phyloP scores from a whole-genome alignment of 306 rosid species.

The Lathyrus sativus region DNA sequence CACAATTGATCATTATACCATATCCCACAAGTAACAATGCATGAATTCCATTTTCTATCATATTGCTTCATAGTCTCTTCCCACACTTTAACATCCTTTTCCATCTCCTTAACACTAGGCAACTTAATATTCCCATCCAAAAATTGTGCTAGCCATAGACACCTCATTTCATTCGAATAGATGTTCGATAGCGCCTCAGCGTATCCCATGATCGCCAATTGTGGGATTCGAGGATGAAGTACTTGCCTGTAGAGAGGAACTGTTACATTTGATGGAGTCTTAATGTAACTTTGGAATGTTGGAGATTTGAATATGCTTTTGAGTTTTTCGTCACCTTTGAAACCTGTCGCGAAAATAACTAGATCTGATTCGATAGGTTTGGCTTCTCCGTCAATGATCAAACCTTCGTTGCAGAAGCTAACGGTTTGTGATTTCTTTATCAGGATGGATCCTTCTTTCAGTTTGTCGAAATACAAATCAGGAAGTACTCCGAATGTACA shows the following conservation, averaged over 20 bases:
- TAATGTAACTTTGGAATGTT: neutral
- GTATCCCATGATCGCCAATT: slow-evolving; percentile 49
- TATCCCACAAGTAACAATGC: slow-evolving; percentile 29
- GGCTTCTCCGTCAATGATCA: slow-evolving; percentile 43
- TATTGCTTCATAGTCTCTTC: slow-evolving; percentile 43
- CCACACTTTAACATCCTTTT: slow-evolving; percentile 44
- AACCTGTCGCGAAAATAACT: slow-evolving; percentile 61
- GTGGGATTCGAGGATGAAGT: slow-evolving; percentile 40
- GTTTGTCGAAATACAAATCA: slow-evolving; percentile 41
- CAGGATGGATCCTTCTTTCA: slow-evolving; percentile 51
- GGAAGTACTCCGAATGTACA: slow-evolving; percentile 44
- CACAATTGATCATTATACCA: slow-evolving; percentile 57
- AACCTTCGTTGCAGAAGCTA: slow-evolving; percentile 36
- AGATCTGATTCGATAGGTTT: slow-evolving; percentile 44
- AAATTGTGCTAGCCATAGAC: slow-evolving; percentile 45
- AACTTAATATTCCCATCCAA: slow-evolving; percentile 41
- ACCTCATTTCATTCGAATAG: slow-evolving; percentile 37
- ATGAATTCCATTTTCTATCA: slow-evolving; percentile 39
- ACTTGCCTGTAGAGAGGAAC: slow-evolving; percentile 47
- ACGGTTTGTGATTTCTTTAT: slow-evolving; percentile 47
- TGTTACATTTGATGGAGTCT: neutral
- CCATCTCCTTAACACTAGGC: slow-evolving; percentile 52
- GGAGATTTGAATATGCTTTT: slow-evolving; percentile 5
- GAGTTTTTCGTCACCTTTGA: slow-evolving; percentile 49
- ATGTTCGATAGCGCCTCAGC: slow-evolving; percentile 43